Evolutionary conservation across 2,329 filamentous ascomycete genomes (phyloP).

Genomic region (Penicillium sp.): DNA sequence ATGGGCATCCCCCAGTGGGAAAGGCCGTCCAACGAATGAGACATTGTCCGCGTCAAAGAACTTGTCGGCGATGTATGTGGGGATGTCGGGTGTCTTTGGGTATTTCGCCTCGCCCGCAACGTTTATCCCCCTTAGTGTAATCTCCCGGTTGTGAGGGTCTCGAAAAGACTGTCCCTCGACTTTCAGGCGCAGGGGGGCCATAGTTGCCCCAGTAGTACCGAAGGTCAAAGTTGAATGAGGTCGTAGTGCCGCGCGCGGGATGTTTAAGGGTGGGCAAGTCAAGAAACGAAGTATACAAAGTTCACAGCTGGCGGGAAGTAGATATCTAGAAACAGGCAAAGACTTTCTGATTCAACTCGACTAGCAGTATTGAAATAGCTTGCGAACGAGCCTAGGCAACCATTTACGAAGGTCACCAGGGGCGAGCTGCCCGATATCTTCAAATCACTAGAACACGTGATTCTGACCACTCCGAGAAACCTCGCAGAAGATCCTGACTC

Average conservation of each 20-base stretch:
- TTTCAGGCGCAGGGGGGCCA: constrained; percentile 73
- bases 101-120: constrained; percentile 88
- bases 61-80: constrained; percentile 71
- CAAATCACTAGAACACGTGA: constrained; percentile 1
- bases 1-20: constrained; percentile 77
- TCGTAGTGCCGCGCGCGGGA: background rate
- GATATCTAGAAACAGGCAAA: background rate
- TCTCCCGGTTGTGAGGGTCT: constrained; percentile 76
- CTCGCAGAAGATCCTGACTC: background rate
- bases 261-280: background rate
- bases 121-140: constrained; percentile 91
- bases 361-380: background rate
- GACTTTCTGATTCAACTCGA: background rate
- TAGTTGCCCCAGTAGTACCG: constrained; percentile 37
- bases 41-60: constrained; percentile 95
- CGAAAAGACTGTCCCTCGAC: constrained; percentile 86
- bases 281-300: background rate
- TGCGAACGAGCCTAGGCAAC: background rate
- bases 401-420: background rate
- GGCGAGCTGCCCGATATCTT: background rate
- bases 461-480: background rate
- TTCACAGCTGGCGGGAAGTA: background rate
- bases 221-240: background rate
- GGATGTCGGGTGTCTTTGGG: constrained; percentile 75
- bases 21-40: constrained; percentile 83